Conservation (phyloP, 2,329 filamentous ascomycete genomes). For the Elsinoe fawcettii region DNA sequence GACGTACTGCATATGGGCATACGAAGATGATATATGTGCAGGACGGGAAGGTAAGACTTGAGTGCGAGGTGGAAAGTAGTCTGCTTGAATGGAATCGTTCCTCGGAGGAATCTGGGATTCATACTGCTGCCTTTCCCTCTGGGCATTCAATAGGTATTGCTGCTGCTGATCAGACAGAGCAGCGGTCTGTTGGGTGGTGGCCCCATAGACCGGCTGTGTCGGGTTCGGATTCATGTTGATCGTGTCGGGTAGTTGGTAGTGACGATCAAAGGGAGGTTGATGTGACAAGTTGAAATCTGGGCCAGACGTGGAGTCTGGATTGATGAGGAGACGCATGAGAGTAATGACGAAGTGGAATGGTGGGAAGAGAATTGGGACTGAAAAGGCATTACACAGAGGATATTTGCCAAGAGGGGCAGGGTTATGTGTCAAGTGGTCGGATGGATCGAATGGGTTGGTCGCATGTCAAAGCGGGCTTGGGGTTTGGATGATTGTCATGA, state of each 20-base stretch:
- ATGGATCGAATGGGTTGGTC: conserved; percentile 7
- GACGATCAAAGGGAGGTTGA: conserved; percentile 11
- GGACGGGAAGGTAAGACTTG: conserved; percentile 9
- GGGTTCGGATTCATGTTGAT: conserved; percentile 10
- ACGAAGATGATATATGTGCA: conserved; percentile 6
- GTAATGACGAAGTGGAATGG: conserved; percentile 6
- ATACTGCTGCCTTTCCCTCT: conserved; percentile 8
- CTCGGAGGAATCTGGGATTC: background rate
- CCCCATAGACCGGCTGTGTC: conserved; percentile 8
- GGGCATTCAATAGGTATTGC: conserved; percentile 9
- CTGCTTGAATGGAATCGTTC: conserved; percentile 9
- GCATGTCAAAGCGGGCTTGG: conserved; percentile 12
- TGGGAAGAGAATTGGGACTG: background rate
- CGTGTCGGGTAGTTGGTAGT: background rate
- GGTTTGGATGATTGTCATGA: background rate
- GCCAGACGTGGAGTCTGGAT: conserved; percentile 13
- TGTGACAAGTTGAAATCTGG: conserved; percentile 1
- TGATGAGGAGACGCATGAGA: conserved; percentile 8
- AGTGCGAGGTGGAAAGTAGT: conserved; percentile 10
- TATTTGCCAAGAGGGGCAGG: conserved; percentile 10
- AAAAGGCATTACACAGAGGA: conserved; percentile 6
- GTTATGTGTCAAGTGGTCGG: conserved; percentile 14
- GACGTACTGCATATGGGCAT: conserved; percentile 12
- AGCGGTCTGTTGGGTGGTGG: background rate
- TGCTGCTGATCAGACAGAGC: conserved; percentile 12